Evolutionary conservation across 1,284 basidiomycete genomes (phyloP).

Genomic region (Ustilago esculenta): DNA sequence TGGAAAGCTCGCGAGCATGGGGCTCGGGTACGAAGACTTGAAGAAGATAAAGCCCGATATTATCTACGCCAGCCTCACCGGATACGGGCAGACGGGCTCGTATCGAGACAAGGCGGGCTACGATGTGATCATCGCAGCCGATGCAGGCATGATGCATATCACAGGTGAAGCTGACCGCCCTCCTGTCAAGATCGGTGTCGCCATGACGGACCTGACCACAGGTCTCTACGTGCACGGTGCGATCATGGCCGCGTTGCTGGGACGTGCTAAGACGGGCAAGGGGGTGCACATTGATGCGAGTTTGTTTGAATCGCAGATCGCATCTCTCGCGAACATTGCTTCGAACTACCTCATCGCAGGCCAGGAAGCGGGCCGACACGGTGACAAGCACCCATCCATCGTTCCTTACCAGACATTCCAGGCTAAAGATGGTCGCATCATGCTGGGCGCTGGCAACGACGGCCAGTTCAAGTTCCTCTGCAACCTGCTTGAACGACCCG

Average conservation of each 20-base stretch:
- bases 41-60: constrained; percentile 80
- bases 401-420: constrained; percentile 58
- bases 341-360: constrained; percentile 91
- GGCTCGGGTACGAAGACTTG: constrained; percentile 86
- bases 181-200: constrained; percentile 81
- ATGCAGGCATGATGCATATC: constrained; percentile 64
- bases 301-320: constrained; percentile 79
- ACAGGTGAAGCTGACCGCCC: constrained; percentile 88
- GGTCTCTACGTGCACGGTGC: constrained; percentile 93
- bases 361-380: constrained; percentile 84
- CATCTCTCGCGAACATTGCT: constrained; percentile 90
- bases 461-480: constrained; percentile 74
- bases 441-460: constrained; percentile 88
- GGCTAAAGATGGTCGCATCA: constrained; percentile 44
- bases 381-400: constrained; percentile 79
- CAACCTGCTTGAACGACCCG: constrained; percentile 25
- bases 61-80: constrained; percentile 90
- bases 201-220: constrained; percentile 88
- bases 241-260: constrained; percentile 87
- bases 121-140: constrained; percentile 63
- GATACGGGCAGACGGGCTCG: constrained; percentile 93
- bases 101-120: constrained; percentile 76
- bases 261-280: constrained; percentile 82
- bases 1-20: constrained; percentile 82
- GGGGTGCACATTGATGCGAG: constrained; percentile 87